Evolutionary conservation across 225 moss, liverwort and hornwort species (phyloP).

Genomic region (Straminergon stramineum): DNA sequence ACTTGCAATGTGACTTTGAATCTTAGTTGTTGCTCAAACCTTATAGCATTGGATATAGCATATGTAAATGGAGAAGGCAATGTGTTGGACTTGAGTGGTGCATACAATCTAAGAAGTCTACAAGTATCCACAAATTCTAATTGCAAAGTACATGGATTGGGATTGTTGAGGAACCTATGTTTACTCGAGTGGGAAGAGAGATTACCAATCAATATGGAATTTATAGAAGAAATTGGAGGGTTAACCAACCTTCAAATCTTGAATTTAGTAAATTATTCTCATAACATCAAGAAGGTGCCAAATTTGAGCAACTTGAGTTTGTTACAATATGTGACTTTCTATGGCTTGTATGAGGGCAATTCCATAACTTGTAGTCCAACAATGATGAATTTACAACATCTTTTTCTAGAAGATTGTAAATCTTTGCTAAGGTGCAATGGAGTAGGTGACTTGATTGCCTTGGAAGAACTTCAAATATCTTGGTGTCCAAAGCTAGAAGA

Average conservation of each 20-base stretch:
- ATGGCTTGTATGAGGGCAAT: accelerated
- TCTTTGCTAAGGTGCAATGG: neutral
- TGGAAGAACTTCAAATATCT: neutral
- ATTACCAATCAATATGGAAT: neutral
- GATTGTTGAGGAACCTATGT: neutral
- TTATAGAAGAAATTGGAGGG: neutral
- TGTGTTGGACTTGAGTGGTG: neutral
- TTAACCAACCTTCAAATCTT: neutral
- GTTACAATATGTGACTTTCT: neutral
- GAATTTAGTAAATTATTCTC: accelerated
- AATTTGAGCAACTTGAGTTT: neutral
- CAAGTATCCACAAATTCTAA: accelerated
- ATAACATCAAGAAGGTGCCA: accelerated
- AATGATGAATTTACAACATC: neutral
- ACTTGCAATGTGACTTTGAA: neutral
- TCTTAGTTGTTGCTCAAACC: neutral
- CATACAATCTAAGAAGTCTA: neutral
- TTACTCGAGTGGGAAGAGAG: accelerated
- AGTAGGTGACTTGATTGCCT: neutral
- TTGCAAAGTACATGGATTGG: neutral
- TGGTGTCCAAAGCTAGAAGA: neutral
- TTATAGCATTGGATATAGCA: neutral
- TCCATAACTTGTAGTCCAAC: neutral
- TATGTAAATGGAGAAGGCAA: accelerated
- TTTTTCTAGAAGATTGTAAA: accelerated